These are phyloP conservation scores for Sugiyamaella floridensis DNA, from an alignment of 805 yeast genomes.

Conservation along the genomic window DNA sequence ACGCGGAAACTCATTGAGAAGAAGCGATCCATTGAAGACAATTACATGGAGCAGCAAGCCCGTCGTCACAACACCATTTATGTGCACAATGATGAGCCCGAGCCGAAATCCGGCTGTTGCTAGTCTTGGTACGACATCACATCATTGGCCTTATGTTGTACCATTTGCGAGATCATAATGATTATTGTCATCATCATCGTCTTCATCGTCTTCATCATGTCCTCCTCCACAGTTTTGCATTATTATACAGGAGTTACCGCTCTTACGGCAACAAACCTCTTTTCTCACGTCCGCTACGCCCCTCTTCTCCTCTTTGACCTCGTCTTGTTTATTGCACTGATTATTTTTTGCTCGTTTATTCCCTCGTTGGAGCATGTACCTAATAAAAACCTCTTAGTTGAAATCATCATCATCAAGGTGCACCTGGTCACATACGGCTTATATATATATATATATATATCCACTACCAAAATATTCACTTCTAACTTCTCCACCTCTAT, in stretches of 20 bases:
- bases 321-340: not conserved
- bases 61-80: constrained; percentile 20
- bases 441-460: no score
- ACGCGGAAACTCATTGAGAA: constrained; percentile 26
- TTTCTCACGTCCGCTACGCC: not conserved
- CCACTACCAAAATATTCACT: not conserved
- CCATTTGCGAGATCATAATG: not conserved
- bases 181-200: not conserved
- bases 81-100: constrained; percentile 25
- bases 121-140: constrained; percentile 4
- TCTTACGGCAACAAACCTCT: not conserved
- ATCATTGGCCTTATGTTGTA: not conserved
- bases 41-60: constrained; percentile 15
- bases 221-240: not conserved
- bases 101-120: constrained; percentile 20
- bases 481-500: not conserved
- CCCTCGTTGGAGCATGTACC: no score
- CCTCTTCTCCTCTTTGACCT: not conserved
- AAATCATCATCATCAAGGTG: not conserved
- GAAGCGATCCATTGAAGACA: constrained; percentile 13
- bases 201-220: not conserved
- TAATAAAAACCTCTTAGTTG: not conserved
- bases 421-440: not conserved
- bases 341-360: no score
- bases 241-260: not conserved